Conservation (phyloP, 768 basidiomycete species). For the Lentinula lateritia region DNA sequence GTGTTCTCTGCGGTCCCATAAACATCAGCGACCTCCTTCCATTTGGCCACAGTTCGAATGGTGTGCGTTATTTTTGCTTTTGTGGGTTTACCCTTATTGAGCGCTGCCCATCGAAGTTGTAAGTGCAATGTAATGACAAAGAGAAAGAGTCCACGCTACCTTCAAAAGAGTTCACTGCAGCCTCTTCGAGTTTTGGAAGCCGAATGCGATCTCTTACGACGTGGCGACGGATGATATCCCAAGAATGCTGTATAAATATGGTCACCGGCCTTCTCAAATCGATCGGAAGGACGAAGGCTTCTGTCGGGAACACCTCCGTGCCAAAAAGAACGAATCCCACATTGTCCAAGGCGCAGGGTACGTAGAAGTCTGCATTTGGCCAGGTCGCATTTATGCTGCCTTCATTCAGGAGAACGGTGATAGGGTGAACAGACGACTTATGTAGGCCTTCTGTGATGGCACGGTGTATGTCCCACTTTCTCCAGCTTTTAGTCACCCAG, state of each 20-base stretch:
- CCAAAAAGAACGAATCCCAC: neutral
- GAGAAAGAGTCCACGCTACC: neutral
- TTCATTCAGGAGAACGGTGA: neutral
- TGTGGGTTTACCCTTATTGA: slow-evolving; percentile 10
- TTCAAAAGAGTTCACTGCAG: neutral
- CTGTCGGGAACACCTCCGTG: neutral
- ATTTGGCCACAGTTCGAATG: slow-evolving; percentile 15
- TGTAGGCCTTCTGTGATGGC: neutral
- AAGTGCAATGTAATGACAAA: neutral
- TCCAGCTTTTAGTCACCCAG: slow-evolving; percentile 11
- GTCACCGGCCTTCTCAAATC: neutral
- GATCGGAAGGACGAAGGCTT: neutral
- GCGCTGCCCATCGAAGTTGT: slow-evolving; percentile 6
- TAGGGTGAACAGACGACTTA: neutral
- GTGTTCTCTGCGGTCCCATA: slow-evolving; percentile 3
- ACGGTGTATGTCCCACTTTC: slow-evolving; percentile 12
- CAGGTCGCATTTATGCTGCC: neutral
- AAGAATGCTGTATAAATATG: neutral
- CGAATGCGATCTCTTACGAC: neutral
- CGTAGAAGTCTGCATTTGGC: neutral
- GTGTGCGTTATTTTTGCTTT: slow-evolving; percentile 10
- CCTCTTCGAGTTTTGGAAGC: neutral
- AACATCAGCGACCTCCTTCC: slow-evolving; percentile 13
- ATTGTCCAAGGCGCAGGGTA: neutral
- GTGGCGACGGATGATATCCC: neutral